Base-by-base conservation (phyloP, 768 basidiomycete species). In the Pholiota microspora region DNA sequence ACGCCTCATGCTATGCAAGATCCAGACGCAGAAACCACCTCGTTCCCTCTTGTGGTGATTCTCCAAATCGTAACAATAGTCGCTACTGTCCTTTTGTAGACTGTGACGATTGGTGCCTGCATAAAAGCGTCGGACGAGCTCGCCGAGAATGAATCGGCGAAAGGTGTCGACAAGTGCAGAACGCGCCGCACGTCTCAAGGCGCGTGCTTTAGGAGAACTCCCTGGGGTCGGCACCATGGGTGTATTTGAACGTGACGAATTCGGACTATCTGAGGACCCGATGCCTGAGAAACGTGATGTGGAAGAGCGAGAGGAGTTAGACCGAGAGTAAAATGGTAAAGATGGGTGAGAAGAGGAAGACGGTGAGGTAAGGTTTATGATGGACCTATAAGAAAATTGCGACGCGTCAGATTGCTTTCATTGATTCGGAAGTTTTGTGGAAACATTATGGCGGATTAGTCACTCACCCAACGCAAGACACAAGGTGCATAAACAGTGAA, bases 141-240 rank as follows among this genome's bases (percentile, higher is more conserved):
- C 82, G 21, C 75, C 64, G n/a, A 86, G 58, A 23, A 88, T 78
- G 61, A 83, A 79, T 21, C 76, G 76, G 29, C 88, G 81, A 63
- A 83, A 89, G 3, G 80, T 74, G 59, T 92, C 86, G 6, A 89
- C 76, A 12, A 90, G 77, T 2, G 77, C 74, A 16, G 87, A 85
- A 27, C 88, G 84, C 4, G 89, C 89, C 42, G 80, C 77, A 31
- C 76, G 72, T 15, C 86, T 81, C 35, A 86, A 76, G 49, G 64
- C 65, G n/a, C 76, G 74, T 16, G 79, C 59, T 25, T 62, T 63
- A 8, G 62, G 47, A 57, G 71, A 56, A 40, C 64, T 59, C 6
- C 67, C 55, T 56, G 69, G 63, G 16, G 63, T 55, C 27, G 67
- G 59, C 46, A 68, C 45, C 24, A 59, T 63, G 59, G 67, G 56